These are phyloP conservation scores for Capronia coronata DNA, from an alignment of 2,329 filamentous ascomycete species.

Conservation along the genomic window DNA sequence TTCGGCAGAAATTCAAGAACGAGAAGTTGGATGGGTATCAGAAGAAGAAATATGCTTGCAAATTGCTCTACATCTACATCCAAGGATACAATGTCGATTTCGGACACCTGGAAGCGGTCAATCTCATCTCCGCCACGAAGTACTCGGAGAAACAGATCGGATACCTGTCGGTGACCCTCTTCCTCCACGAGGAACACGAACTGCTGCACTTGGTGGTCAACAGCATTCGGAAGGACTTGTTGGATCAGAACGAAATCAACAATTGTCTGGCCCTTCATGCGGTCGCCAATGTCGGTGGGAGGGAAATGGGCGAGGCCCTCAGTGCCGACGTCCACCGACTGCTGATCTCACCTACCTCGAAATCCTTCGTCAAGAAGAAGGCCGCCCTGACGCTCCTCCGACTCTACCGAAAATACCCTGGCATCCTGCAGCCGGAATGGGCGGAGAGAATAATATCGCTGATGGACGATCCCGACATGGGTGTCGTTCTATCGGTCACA, in stretches of 20 bases:
- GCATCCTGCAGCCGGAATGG: slow-evolving; percentile 94
- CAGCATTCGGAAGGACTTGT: slow-evolving; percentile 91
- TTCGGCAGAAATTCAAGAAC: slow-evolving; percentile 96
- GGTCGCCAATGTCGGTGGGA: slow-evolving; percentile 92
- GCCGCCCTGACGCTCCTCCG: slow-evolving; percentile 87
- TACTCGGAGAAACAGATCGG: slow-evolving; percentile 99
- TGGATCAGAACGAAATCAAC: slow-evolving; percentile 93
- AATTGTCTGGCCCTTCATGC: slow-evolving; percentile 95
- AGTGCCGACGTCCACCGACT: slow-evolving; percentile 87
- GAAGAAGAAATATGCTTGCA: slow-evolving; percentile 99
- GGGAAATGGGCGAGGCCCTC: slow-evolving; percentile 94
- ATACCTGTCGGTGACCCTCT: slow-evolving; percentile 93
- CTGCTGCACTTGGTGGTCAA: slow-evolving; percentile 94
- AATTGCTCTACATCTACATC: slow-evolving; percentile 98
- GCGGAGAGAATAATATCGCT: slow-evolving; percentile 96
- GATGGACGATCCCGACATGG: slow-evolving; percentile 93
- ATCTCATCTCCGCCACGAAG: slow-evolving; percentile 90
- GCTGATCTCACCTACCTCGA: slow-evolving; percentile 87
- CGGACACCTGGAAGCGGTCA: slow-evolving; percentile 95
- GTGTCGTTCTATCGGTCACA: slow-evolving; percentile 89
- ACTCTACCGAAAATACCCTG: slow-evolving; percentile 87
- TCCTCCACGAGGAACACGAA: slow-evolving; percentile 95
- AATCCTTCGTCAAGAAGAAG: slow-evolving; percentile 99
- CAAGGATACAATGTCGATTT: slow-evolving; percentile 99
- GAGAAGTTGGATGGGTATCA: slow-evolving; percentile 91